phyloP scores from a whole-genome alignment of 23 red algal species.

The Cyanidioschyzon merolae region DNA sequence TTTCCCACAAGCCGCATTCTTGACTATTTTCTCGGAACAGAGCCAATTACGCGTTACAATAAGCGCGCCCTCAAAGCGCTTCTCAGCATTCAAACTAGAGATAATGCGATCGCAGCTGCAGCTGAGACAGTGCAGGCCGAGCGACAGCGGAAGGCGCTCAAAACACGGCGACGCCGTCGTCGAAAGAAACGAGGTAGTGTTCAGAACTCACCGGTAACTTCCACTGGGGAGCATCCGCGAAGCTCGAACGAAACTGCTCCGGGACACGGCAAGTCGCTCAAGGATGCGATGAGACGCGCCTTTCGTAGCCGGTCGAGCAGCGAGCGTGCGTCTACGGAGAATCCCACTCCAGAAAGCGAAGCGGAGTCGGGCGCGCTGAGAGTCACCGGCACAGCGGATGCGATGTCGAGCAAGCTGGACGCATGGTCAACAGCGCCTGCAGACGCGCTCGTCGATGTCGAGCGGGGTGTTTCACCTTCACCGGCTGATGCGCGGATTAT shows the following conservation, averaged over 20 bases:
- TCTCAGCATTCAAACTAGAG: constrained; percentile 71
- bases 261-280: neutral
- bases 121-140: constrained; percentile 13
- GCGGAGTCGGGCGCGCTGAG: neutral
- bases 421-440: neutral
- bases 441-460: neutral
- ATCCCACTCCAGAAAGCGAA: neutral
- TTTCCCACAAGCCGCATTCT: constrained; percentile 69
- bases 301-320: neutral
- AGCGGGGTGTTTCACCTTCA: neutral
- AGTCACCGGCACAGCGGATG: neutral
- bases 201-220: neutral
- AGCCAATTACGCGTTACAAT: constrained; percentile 69
- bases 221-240: neutral
- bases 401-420: neutral
- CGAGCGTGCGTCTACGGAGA: neutral
- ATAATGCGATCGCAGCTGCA: constrained; percentile 4
- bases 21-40: constrained; percentile 68
- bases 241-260: neutral
- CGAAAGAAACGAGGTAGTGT: neutral
- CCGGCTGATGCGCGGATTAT: neutral
- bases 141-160: neutral
- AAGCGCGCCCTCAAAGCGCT: constrained; percentile 72
- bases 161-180: neutral
- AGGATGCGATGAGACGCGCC: neutral